These are phyloP conservation scores for Schizothecium vesticola DNA, from an alignment of 495 filamentous ascomycete genomes.

Conservation along the genomic window DNA sequence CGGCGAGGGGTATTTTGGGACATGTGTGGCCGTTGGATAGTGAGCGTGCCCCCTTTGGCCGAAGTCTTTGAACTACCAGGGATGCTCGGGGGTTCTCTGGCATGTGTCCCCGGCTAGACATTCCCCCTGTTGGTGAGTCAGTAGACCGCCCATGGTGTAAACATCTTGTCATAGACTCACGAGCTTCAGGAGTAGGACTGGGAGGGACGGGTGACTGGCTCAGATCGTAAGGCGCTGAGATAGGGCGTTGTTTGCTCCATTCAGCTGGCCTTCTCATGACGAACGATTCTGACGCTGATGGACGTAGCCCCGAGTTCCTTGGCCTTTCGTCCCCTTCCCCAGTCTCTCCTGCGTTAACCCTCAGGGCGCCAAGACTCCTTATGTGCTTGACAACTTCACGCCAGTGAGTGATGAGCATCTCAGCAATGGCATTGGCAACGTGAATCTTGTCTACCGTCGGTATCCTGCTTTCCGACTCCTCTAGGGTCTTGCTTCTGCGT, in stretches of 20 bases:
- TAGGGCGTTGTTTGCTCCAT: slow-evolving; percentile 5
- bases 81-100: slow-evolving; percentile 5
- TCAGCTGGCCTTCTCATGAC: slow-evolving; percentile 16
- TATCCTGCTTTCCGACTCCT: slow-evolving; percentile 10
- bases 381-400: slow-evolving; percentile 53
- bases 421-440: slow-evolving; percentile 48
- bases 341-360: slow-evolving; percentile 5
- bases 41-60: slow-evolving; percentile 20
- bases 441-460: slow-evolving; percentile 42
- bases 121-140: slow-evolving; percentile 12
- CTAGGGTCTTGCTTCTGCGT: slow-evolving; percentile 18
- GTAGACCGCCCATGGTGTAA: not conserved
- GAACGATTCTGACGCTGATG: slow-evolving; percentile 25
- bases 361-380: slow-evolving; percentile 34
- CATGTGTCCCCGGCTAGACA: slow-evolving; percentile 3
- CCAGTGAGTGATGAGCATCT: slow-evolving; percentile 57
- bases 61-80: slow-evolving; percentile 19
- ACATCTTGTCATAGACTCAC: slow-evolving; percentile 8
- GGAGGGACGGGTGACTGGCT: slow-evolving; percentile 21
- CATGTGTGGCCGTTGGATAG: slow-evolving; percentile 6
- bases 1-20: slow-evolving; percentile 11
- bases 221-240: slow-evolving; percentile 6
- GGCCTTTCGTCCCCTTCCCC: not conserved
- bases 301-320: slow-evolving; percentile 11
- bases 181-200: slow-evolving; percentile 27